phyloP scores from a whole-genome alignment of 1,284 basidiomycete genomes.

The Cutaneotrichosporon cavernicola region DNA sequence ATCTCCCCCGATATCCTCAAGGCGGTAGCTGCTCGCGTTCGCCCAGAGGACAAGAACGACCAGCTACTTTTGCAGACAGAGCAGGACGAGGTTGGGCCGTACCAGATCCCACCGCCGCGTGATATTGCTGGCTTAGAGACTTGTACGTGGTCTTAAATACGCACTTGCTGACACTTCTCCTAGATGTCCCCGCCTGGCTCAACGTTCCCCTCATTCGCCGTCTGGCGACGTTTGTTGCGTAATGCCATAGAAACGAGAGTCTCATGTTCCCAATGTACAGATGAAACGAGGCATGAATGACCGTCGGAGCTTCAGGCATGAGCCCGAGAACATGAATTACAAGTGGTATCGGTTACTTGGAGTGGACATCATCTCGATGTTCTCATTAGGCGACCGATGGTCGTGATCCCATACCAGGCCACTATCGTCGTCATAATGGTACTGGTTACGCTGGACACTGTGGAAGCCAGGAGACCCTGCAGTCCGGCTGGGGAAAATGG shows the following conservation, averaged over 20 bases:
- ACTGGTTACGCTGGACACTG: neutral
- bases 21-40: constrained; percentile 90
- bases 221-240: constrained; percentile 42
- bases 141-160: constrained; percentile 38
- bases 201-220: constrained; percentile 42
- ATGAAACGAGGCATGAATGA: neutral
- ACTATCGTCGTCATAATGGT: neutral
- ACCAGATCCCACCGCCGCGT: constrained; percentile 49
- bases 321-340: neutral
- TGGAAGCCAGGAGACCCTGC: neutral
- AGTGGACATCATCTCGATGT: constrained; percentile 1
- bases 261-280: constrained; percentile 10
- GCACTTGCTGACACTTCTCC: neutral
- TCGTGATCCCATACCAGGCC: constrained; percentile 1
- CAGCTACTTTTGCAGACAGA: constrained; percentile 90
- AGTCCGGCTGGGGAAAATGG: constrained; percentile 21
- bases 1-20: constrained; percentile 94
- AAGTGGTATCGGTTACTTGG: neutral
- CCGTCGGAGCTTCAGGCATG: neutral
- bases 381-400: constrained; percentile 2
- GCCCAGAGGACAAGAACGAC: constrained; percentile 91
- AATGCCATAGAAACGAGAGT: constrained; percentile 7
- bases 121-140: constrained; percentile 52
- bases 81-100: constrained; percentile 87
- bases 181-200: constrained; percentile 47